Conservation (phyloP, 768 basidiomycete genomes). For the Filobasidium floriforme region DNA sequence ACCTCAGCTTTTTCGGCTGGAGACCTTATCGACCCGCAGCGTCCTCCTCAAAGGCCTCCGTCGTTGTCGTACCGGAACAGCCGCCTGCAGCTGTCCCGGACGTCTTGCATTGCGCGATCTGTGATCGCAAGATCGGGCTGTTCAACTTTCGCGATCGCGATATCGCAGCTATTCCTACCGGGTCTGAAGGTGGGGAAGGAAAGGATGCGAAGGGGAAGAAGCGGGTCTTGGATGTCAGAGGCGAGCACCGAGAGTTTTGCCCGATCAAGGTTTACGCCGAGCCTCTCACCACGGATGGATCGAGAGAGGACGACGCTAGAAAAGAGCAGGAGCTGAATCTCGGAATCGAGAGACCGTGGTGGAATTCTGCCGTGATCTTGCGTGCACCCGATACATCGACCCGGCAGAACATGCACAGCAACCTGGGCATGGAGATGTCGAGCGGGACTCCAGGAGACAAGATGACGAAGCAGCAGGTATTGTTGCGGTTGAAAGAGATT, state of each 20-base stretch:
- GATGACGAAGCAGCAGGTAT: neutral
- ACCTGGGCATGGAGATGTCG: neutral
- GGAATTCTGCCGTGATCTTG: neutral
- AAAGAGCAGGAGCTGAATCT: neutral
- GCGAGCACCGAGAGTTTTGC: constrained; percentile 1
- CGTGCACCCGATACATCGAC: neutral
- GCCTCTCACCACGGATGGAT: neutral
- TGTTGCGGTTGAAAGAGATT: neutral
- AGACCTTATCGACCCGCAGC: neutral
- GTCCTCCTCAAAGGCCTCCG: neutral
- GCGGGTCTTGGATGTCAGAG: neutral
- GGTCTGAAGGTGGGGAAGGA: too few relatives aligned
- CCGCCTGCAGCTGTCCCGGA: neutral
- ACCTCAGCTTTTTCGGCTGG: constrained; percentile 1
- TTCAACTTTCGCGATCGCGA: neutral
- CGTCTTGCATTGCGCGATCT: neutral
- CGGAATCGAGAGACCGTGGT: neutral
- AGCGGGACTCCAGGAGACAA: neutral
- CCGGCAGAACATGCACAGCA: neutral
- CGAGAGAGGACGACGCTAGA: neutral
- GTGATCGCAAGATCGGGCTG: neutral
- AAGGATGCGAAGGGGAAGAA: neutral
- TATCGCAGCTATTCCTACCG: too few relatives aligned
- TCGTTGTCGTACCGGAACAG: neutral
- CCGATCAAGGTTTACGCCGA: neutral